Percentiles rank a stretch among this genome's conserved stretches.
Conservation (phyloP, 2,329 filamentous ascomycete species). For the Hortaea werneckii region DNA sequence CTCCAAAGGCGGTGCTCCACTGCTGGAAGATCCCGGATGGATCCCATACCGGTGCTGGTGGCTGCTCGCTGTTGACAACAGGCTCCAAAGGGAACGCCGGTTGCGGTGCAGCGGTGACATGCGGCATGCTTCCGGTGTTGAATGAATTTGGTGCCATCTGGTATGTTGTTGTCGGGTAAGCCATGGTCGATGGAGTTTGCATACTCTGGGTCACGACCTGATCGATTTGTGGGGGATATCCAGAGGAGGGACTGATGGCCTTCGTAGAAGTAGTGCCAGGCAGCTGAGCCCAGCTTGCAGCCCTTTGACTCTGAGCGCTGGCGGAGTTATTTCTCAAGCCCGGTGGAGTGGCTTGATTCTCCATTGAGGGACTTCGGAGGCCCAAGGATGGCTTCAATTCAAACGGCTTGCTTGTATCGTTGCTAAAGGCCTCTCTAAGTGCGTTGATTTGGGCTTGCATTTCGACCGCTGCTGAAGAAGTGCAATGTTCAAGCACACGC, state of each 20-base stretch:
- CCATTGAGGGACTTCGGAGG: conserved; percentile 54
- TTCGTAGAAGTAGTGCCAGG: conserved; percentile 12
- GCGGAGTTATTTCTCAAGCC: conserved; percentile 4
- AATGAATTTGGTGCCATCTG: conserved; percentile 12
- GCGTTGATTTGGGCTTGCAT: conserved; percentile 84
- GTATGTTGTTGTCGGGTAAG: conserved; percentile 12
- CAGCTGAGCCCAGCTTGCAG: conserved; percentile 12
- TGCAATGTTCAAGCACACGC: conserved; percentile 81
- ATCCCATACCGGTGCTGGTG: conserved; percentile 22
- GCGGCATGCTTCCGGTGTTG: conserved; percentile 11
- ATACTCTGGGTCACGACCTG: conserved; percentile 7
- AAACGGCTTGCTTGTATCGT: conserved; percentile 74
- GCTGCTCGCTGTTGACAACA: conserved; percentile 19
- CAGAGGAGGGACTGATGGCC: conserved; percentile 13
- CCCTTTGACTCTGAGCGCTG: conserved; percentile 3
- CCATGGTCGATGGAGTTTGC: conserved; percentile 9
- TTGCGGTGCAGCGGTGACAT: conserved; percentile 13
- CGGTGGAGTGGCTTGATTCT: conserved; percentile 21
- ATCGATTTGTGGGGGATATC: conserved; percentile 16
- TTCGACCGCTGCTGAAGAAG: conserved; percentile 71
- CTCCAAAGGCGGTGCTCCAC: conserved; percentile 87
- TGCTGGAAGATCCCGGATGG: conserved; percentile 50
- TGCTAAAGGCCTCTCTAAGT: conserved; percentile 82
- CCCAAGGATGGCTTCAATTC: conserved; percentile 72
- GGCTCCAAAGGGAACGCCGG: conserved; percentile 15